Evolutionary conservation across 306 rosid species (phyloP).

Genomic region (Dalbergia oliveri): DNA sequence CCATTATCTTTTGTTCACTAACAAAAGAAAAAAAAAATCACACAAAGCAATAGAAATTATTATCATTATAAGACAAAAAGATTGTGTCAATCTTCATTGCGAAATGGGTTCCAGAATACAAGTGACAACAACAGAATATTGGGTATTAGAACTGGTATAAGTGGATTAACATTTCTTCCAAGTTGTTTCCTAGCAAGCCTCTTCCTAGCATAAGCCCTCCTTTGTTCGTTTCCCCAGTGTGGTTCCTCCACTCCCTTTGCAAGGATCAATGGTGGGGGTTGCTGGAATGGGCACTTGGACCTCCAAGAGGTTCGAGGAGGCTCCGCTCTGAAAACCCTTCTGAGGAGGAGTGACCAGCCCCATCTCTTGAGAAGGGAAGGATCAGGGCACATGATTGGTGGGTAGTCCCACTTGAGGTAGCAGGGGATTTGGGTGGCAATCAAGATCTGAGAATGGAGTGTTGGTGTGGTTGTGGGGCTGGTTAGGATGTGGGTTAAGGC

Average conservation of each 20-base stretch:
- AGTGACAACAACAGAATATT: constrained; percentile 62
- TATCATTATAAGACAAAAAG: background rate
- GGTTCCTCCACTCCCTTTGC: constrained; percentile 71
- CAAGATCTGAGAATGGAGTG: constrained; percentile 78
- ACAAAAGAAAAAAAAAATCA: background rate
- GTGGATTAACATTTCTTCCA: constrained; percentile 55
- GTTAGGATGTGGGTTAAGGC: constrained; percentile 83
- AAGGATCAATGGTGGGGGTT: constrained; percentile 79
- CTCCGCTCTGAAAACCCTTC: constrained; percentile 55
- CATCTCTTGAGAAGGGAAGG: constrained; percentile 63
- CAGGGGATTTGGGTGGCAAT: constrained; percentile 75
- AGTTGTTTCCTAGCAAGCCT: constrained; percentile 64
- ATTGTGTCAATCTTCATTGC: background rate
- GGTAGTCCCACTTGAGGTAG: constrained; percentile 88
- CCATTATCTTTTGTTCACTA: too few relatives aligned
- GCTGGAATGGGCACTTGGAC: constrained; percentile 82
- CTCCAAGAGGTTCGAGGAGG: constrained; percentile 78
- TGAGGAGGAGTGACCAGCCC: constrained; percentile 70
- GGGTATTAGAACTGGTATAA: constrained; percentile 65
- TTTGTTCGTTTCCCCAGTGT: constrained; percentile 64
- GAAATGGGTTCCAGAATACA: constrained; percentile 72
- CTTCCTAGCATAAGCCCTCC: constrained; percentile 57
- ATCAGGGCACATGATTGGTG: constrained; percentile 76
- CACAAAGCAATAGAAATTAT: background rate
- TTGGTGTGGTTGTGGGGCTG: constrained; percentile 68